Base-by-base conservation (phyloP, 2,329 filamentous ascomycete species). In the Epichloe festucae region DNA sequence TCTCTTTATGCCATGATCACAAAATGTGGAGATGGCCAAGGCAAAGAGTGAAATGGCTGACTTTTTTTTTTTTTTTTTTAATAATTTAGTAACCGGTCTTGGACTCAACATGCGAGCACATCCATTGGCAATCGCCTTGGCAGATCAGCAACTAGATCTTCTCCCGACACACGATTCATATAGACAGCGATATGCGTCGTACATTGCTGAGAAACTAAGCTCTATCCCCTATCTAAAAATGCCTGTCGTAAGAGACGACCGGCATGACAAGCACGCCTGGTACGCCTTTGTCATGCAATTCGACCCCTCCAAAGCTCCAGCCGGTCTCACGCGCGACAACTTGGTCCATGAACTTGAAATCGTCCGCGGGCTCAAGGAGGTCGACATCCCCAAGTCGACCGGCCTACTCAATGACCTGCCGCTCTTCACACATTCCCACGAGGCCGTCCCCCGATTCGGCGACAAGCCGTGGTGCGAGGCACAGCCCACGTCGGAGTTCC, bases 311-410 rank as follows among this genome's bases (percentile, higher is more conserved):
- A 42, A 19, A 42, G 40, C 40, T 4, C 40, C 40, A 10, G 17
- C 15, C 15, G n/a, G 14, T 8, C 40, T 42, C 11, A 19, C 14
- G 43, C 52, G 52, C 5, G 52, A 53, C n/a, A 34, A 10, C 10
- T 53, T 53, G 43, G 52, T 53, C 21, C 12, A 38, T 5, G 3
- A 35, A 3, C 45, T 53, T 14, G 31, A 23, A 2, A 21, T 48
- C 6, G 23, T 27, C 23, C 14, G 23, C 12, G 52, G 52, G 5
- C 48, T 53, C 10, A 23, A 15, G 6, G 52, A 51, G 27, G 52
- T 53, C 12, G 52, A 53, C 45, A 53, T 53, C 15, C 52, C 52
- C 21, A 45, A 34, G n/a, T 48, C 42, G 17, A 53, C 52, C 1
- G 45, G 52, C 17, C 48, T 51, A 5, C 36, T 53, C 10, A 34